Percentiles rank a stretch among this genome's conserved stretches.
phyloP scores from a whole-genome alignment of 1,284 basidiomycete genomes.

The Entoloma clypeatum region DNA sequence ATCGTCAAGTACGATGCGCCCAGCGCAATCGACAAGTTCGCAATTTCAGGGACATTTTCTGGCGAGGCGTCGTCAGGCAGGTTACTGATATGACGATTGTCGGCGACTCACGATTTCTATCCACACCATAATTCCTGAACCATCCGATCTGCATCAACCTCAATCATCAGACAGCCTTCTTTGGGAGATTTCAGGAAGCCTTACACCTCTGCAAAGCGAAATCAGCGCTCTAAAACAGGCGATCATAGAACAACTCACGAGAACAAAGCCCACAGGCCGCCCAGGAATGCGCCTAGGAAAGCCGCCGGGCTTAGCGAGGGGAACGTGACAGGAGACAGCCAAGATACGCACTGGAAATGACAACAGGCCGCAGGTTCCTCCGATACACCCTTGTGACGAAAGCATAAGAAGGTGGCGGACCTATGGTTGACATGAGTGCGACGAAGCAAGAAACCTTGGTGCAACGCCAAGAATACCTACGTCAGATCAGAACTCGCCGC shows the following conservation, averaged over 20 bases:
- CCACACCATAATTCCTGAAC: constrained; percentile 51
- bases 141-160: constrained; percentile 45
- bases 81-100: not conserved
- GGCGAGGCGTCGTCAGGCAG: constrained; percentile 27
- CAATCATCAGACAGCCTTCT: not conserved
- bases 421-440: constrained; percentile 26
- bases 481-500: not conserved
- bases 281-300: constrained; percentile 46
- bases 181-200: constrained; percentile 18
- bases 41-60: constrained; percentile 30
- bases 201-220: constrained; percentile 44
- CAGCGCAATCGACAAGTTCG: constrained; percentile 34
- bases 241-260: constrained; percentile 41
- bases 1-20: constrained; percentile 33
- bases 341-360: constrained; percentile 48
- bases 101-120: constrained; percentile 41
- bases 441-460: not conserved
- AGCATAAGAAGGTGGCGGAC: constrained; percentile 53
- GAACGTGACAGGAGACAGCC: constrained; percentile 2
- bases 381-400: constrained; percentile 54
- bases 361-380: constrained; percentile 54
- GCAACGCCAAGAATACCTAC: not conserved
- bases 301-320: too few species aligned
- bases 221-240: constrained; percentile 3
- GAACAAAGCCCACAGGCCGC: constrained; percentile 55